phyloP scores from a whole-genome alignment of 2,329 filamentous ascomycete genomes.

The Phialophora chinensis region DNA sequence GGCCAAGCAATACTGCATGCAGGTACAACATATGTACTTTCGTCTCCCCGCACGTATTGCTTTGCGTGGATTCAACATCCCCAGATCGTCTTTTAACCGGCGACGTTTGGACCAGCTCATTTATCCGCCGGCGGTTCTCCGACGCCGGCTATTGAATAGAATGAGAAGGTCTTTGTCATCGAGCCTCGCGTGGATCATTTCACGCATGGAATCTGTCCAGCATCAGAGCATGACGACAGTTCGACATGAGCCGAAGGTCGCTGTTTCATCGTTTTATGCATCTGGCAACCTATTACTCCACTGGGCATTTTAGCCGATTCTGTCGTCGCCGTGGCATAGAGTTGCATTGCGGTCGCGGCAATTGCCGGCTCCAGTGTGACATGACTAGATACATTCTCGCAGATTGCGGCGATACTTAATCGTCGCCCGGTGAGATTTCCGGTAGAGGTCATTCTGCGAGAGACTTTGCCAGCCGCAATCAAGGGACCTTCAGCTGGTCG shows the following conservation, averaged over 20 bases:
- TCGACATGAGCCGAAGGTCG: background rate
- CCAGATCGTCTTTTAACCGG: constrained; percentile 22
- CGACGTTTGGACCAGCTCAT: constrained; percentile 2
- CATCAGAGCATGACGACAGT: background rate
- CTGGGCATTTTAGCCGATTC: background rate
- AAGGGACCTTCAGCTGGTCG: background rate
- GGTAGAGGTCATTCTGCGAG: background rate
- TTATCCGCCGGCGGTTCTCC: constrained; percentile 27
- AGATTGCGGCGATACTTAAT: background rate
- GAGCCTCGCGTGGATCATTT: background rate
- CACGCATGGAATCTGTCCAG: background rate
- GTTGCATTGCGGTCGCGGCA: background rate
- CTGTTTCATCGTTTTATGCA: background rate
- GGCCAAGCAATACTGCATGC: constrained; percentile 21
- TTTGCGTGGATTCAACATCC: background rate
- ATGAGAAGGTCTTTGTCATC: background rate
- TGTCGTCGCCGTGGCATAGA: background rate
- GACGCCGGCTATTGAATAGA: constrained; percentile 9
- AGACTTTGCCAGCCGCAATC: background rate
- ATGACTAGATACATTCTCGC: background rate
- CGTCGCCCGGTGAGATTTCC: background rate
- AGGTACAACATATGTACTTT: constrained; percentile 28
- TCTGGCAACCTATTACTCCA: background rate
- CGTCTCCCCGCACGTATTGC: constrained; percentile 16
- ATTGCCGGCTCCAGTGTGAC: background rate